Evolutionary conservation across 2,329 filamentous ascomycete genomes (phyloP).

Genomic region (Trichoderma koningiopsis): DNA sequence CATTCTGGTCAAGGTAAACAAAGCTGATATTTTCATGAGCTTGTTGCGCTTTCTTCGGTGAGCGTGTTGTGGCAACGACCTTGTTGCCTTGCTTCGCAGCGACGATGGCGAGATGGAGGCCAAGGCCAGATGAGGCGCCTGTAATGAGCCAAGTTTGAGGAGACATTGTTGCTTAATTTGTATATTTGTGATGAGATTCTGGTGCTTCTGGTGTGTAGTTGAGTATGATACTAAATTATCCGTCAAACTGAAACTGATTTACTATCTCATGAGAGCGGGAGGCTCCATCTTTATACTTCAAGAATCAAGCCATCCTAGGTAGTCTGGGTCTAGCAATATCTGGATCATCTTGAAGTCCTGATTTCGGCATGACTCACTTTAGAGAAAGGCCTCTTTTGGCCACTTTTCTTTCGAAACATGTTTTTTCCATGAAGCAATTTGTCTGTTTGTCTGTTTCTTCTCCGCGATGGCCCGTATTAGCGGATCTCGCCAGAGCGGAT

Average conservation of each 20-base stretch:
- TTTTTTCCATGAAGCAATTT: not conserved
- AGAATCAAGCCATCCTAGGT: not conserved
- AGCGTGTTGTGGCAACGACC: conserved; percentile 18
- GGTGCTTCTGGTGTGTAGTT: not conserved
- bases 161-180: not conserved
- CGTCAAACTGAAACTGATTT: not conserved
- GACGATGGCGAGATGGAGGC: conserved; percentile 6
- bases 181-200: not conserved
- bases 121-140: conserved; percentile 20
- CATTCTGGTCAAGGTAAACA: conserved; percentile 21
- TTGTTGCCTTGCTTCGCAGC: conserved; percentile 20
- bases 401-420: not conserved
- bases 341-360: not conserved
- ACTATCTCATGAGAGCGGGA: not conserved
- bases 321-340: not conserved
- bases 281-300: not conserved
- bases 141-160: conserved; percentile 23
- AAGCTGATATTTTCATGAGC: not conserved
- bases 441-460: not conserved
- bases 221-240: not conserved
- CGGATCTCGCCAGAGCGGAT: not conserved
- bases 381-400: not conserved
- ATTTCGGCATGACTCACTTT: conserved; percentile 13
- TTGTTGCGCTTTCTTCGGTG: not conserved
- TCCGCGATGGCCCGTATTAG: not conserved